Base-by-base conservation (phyloP, 176 grass and related monocot species). In the Ananas comosus region DNA sequence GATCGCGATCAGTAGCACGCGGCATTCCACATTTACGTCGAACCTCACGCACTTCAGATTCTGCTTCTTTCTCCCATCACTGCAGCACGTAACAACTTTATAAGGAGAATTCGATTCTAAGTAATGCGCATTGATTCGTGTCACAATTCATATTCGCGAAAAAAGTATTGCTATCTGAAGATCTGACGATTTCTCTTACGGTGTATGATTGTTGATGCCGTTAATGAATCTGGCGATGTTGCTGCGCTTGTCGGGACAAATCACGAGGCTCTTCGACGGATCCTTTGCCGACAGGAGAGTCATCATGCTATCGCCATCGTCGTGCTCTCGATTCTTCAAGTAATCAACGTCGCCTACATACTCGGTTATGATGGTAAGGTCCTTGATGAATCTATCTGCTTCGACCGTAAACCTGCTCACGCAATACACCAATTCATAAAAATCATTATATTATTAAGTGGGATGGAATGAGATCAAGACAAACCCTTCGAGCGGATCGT, bases 281-380 rank as follows among this genome's bases (percentile, higher is more conserved):
- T 68, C 48, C 8, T 50, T 63, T 9, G 87, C 84, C 0, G 94
- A 99, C 16, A 99, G 82, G 71, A 99, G 71, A 1, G 94, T 99
- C 94, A 99, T 93, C 72, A 99, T 99, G 80, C 94, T 99, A 64
- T 99, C 94, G 7, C 94, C 89, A 4, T 99, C 89, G 16, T 97
- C 93, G 10, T 85, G 80, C 83, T 99, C 87, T 12, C 89, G 78
- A 48, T 71, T 86, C 2, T 48, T 73, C 25, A 99, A 70, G 74
- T 82, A 99, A 66, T 99, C 94, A 1, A 99, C 87, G 1, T 93
- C 94, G 4, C 89, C 94, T 1, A 99, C 89, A 17, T 99, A 99
- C 76, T 93, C 94, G 2, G 94, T 99, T 70, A 99, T 89, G 77
- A 99, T 99, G 51, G 89, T 99, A 27, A 90, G 66, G 78, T 99